Conservation (phyloP, 352 stramenopile species). For the Pythium insidiosum region DNA sequence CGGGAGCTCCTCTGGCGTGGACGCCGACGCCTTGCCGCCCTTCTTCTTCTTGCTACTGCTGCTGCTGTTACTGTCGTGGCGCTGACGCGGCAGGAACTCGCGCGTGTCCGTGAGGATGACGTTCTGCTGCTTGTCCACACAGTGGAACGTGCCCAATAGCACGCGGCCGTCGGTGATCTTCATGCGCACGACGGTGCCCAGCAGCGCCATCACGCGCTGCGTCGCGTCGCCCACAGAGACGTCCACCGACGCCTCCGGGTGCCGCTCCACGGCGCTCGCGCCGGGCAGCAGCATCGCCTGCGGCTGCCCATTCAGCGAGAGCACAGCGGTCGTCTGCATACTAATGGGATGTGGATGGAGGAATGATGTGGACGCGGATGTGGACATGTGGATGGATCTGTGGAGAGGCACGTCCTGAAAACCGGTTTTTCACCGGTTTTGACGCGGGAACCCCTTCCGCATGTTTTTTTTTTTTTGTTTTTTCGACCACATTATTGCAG, state of each 20-base stretch:
- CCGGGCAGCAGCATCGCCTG: background rate
- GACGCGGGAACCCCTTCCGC: too few species aligned
- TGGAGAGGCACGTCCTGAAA: too few species aligned
- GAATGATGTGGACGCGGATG: too few species aligned
- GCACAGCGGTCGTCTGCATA: background rate
- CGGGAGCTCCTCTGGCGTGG: background rate
- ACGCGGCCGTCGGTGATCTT: slow-evolving; percentile 68
- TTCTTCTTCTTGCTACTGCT: slow-evolving; percentile 18
- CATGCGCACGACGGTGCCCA: slow-evolving; percentile 46
- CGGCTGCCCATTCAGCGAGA: background rate
- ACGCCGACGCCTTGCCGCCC: slow-evolving; percentile 13
- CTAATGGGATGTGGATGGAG: too few species aligned
- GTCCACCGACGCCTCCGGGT: background rate
- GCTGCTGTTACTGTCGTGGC: background rate
- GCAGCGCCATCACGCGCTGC: slow-evolving; percentile 46
- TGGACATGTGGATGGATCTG: too few species aligned
- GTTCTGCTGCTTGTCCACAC: slow-evolving; percentile 81
- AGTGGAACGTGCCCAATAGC: slow-evolving; percentile 59
- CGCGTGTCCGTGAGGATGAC: slow-evolving; percentile 65
- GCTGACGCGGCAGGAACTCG: slow-evolving; percentile 39
- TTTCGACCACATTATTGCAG: too few species aligned
- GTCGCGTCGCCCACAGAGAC: slow-evolving; percentile 30
- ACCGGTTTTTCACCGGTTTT: too few species aligned
- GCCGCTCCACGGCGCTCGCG: background rate
- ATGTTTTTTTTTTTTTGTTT: too few species aligned